A percentile compares a stretch with the other conserved stretches of the same genome.
These are phyloP conservation scores for Corymbia citriodora DNA, from an alignment of 441 rosid species.

Conservation along the genomic window DNA sequence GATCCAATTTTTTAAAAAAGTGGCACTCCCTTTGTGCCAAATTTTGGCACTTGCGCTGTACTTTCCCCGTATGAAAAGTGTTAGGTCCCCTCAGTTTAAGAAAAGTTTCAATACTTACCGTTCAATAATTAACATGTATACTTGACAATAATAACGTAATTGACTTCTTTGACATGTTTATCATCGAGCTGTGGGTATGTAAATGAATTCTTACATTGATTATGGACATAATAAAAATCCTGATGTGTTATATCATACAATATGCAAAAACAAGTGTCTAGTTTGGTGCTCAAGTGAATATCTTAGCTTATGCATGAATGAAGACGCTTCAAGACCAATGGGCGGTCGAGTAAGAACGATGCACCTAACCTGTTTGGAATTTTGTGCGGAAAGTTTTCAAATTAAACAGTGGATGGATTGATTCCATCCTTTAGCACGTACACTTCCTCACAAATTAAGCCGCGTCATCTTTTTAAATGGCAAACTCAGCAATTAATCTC, in stretches of 20 bases:
- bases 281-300: not conserved
- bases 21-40: too few species aligned
- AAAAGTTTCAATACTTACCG: not conserved
- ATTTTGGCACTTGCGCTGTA: too few species aligned
- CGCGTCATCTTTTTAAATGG: not conserved
- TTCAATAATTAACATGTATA: not conserved
- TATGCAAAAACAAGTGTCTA: not conserved
- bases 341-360: not conserved
- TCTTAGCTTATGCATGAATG: not conserved
- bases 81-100: not conserved
- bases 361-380: not conserved
- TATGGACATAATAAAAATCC: not conserved
- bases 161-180: accelerated
- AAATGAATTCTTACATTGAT: not conserved
- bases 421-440: not conserved
- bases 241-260: not conserved
- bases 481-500: not conserved
- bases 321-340: not conserved
- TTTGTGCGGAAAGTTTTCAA: not conserved
- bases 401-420: not conserved
- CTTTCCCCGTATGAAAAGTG: too few species aligned
- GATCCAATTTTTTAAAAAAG: too few species aligned
- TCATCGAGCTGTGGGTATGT: not conserved
- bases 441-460: not conserved
- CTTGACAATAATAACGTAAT: not conserved